Conservation (phyloP, 2,329 filamentous ascomycete species). For the Herpotrichia juniperi region DNA sequence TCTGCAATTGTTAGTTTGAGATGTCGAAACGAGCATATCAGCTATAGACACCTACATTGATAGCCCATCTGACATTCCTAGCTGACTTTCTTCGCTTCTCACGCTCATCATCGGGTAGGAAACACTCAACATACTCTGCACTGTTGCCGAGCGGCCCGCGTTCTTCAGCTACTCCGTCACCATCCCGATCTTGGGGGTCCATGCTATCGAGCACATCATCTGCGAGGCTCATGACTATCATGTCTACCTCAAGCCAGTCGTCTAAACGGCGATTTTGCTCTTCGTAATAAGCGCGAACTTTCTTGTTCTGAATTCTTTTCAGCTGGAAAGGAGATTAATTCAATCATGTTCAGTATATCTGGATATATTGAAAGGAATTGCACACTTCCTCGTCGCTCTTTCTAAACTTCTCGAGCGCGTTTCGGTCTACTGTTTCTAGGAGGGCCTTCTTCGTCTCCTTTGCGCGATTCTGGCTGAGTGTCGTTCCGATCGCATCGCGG, state of each 20-base stretch:
- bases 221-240: slow-evolving; percentile 61
- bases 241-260: slow-evolving; percentile 65
- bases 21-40: not conserved
- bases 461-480: slow-evolving; percentile 52
- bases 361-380: not conserved
- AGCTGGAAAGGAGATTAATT: slow-evolving; percentile 34
- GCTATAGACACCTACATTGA: slow-evolving; percentile 51
- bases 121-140: slow-evolving; percentile 58
- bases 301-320: slow-evolving; percentile 59
- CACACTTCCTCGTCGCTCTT: slow-evolving; percentile 57
- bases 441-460: slow-evolving; percentile 57
- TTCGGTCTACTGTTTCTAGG: slow-evolving; percentile 53
- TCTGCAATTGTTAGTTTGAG: slow-evolving; percentile 30
- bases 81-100: slow-evolving; percentile 54
- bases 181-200: slow-evolving; percentile 61
- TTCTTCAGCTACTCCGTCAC: slow-evolving; percentile 62
- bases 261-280: slow-evolving; percentile 61
- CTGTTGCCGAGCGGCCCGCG: slow-evolving; percentile 57
- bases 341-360: not conserved
- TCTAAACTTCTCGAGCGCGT: slow-evolving; percentile 56
- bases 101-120: slow-evolving; percentile 62
- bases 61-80: slow-evolving; percentile 61
- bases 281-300: slow-evolving; percentile 61
- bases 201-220: slow-evolving; percentile 67
- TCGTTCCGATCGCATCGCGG: slow-evolving; percentile 55